These are phyloP conservation scores for Juncus effusus DNA, from an alignment of 176 grass and related monocot genomes.

Conservation along the genomic window DNA sequence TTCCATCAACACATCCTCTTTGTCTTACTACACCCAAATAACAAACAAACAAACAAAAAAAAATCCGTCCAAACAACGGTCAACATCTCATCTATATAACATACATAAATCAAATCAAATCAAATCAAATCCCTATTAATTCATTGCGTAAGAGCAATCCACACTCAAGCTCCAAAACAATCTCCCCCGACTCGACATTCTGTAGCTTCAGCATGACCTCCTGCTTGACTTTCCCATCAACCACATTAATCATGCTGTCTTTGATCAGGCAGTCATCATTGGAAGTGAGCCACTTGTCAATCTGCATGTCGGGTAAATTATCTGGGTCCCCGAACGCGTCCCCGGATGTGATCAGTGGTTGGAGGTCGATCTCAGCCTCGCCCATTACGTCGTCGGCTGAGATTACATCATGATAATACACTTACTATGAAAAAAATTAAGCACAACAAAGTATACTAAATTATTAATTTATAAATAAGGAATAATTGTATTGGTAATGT, in stretches of 20 bases:
- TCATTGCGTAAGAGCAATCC: too few relatives aligned
- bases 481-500: neutral
- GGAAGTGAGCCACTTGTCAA: conserved; percentile 61
- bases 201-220: conserved; percentile 41
- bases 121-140: too few relatives aligned
- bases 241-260: conserved; percentile 51
- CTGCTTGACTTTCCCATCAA: conserved; percentile 62
- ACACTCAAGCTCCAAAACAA: conserved; percentile 50
- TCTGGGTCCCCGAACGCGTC: conserved; percentile 52
- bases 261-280: conserved; percentile 48
- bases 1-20: too few relatives aligned
- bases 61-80: too few relatives aligned
- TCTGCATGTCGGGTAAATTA: conserved; percentile 55
- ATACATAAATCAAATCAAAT: too few relatives aligned
- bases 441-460: neutral
- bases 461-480: too few relatives aligned
- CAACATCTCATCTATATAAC: too few relatives aligned
- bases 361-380: conserved; percentile 60
- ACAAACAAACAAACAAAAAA: too few relatives aligned
- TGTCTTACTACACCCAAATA: too few relatives aligned
- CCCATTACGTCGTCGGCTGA: conserved; percentile 71
- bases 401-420: conserved; percentile 57
- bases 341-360: conserved; percentile 54
- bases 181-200: conserved; percentile 53
- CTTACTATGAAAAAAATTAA: conserved; percentile 40